These are phyloP conservation scores for Gomphus sp. DNA, from an alignment of 1,284 basidiomycete species.

Conservation along the genomic window DNA sequence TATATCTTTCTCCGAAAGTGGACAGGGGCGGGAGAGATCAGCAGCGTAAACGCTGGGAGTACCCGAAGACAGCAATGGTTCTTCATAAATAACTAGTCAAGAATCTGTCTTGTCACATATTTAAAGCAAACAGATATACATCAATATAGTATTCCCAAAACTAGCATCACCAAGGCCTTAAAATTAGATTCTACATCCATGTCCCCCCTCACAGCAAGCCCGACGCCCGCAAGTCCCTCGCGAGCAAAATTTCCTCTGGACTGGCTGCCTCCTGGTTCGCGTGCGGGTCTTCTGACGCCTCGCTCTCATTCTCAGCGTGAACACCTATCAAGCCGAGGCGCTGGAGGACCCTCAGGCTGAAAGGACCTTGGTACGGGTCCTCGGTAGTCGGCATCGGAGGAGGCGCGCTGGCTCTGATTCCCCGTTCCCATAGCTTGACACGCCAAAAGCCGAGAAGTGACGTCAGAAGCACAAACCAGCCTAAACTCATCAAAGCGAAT, in stretches of 20 bases:
- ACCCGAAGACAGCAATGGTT: not conserved
- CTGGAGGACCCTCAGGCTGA: not conserved
- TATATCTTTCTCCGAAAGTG: not conserved
- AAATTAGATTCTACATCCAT: not conserved
- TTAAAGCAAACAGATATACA: not conserved
- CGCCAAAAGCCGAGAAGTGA: constrained; percentile 77
- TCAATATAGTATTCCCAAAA: not conserved
- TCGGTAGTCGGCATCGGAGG: not conserved
- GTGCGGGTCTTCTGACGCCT: constrained; percentile 19
- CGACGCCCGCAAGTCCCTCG: constrained; percentile 42
- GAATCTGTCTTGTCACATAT: not conserved
- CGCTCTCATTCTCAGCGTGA: not conserved
- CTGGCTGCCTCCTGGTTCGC: constrained; percentile 23
- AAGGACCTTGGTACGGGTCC: not conserved
- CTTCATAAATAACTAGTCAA: not conserved
- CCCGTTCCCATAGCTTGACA: constrained; percentile 71
- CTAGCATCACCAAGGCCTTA: not conserved
- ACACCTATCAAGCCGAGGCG: not conserved
- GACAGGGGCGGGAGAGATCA: not conserved
- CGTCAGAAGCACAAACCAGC: constrained; percentile 84
- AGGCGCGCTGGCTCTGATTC: constrained; percentile 34
- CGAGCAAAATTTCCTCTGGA: constrained; percentile 35
- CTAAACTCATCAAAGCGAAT: constrained; percentile 84
- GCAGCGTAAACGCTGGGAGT: not conserved
- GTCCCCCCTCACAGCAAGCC: constrained; percentile 31